These are phyloP conservation scores for Millerago galiae DNA, from an alignment of 805 yeast genomes.

Conservation along the genomic window DNA sequence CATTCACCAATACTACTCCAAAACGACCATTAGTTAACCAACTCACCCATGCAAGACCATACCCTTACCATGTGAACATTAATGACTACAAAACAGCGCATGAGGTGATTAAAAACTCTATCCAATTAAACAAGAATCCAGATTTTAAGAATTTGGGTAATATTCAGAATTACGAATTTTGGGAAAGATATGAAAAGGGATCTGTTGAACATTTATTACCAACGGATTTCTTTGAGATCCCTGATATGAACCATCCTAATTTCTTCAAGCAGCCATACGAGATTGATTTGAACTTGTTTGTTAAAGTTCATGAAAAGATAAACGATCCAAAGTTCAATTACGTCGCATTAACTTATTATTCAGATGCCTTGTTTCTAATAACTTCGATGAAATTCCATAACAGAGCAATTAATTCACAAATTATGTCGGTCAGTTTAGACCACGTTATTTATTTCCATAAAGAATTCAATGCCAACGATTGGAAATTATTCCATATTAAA, in stretches of 20 bases:
- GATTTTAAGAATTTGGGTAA: not conserved
- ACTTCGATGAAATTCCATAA: conserved; percentile 46
- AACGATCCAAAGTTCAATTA: conserved; percentile 35
- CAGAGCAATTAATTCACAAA: conserved; percentile 37
- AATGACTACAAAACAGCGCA: conserved; percentile 12
- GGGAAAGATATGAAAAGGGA: conserved; percentile 15
- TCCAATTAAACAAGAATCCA: not conserved
- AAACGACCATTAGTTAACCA: conserved; percentile 7
- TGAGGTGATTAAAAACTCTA: conserved; percentile 9
- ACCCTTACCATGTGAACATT: conserved; percentile 11
- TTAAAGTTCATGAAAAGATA: conserved; percentile 12
- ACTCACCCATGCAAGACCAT: conserved; percentile 13
- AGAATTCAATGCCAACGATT: conserved; percentile 39
- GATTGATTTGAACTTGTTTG: conserved; percentile 12
- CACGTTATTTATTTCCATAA: conserved; percentile 64
- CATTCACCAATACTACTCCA: conserved; percentile 14
- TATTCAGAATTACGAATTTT: not conserved
- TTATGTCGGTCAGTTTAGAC: conserved; percentile 55
- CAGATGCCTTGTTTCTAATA: conserved; percentile 51
- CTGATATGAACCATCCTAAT: conserved; percentile 11
- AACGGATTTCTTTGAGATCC: conserved; percentile 26
- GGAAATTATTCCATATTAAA: conserved; percentile 44
- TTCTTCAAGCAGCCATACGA: conserved; percentile 16
- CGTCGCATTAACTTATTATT: conserved; percentile 51
- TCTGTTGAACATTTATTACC: conserved; percentile 30